Base-by-base conservation (phyloP, 306 rosid species). In the Pterocarpus macrocarpus region DNA sequence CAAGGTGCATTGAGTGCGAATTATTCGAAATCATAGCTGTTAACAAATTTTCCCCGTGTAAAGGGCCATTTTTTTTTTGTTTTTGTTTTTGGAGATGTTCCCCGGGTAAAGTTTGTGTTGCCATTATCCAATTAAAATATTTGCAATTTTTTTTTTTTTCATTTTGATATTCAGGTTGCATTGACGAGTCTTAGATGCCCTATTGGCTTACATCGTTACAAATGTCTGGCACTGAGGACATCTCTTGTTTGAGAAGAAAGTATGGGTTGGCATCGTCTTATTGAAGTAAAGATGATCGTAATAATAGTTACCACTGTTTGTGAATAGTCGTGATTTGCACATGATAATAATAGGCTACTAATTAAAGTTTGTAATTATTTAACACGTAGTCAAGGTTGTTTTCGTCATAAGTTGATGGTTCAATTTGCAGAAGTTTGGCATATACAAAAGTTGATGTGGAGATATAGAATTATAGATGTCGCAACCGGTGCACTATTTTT, bases 11-110 rank as follows among this genome's bases (percentile, higher is more conserved):
- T 56, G 84, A 75, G 84, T 59, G 81, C 57, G 32, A 69, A 75
- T 84, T 47, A 79, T 79, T 74, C 44, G 69, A 68, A 84, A 84
- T 84, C 69, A 74, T 79, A 59, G 86, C 76, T 45, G 55, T 39
- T 69, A 41, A 15, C 64, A 68, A 59, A 64, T 49, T 68, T 69
- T 74, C 66, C 64, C 33, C 63, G 41, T 53, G 47, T 43, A 43
- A 39, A 22, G 28, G 28, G 28, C 28, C 28, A n/a, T n/a, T n/a
- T n/a, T 22, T 22, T 22, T 22, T 22, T 22, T 22, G 1, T 22
- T 0, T 22, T n/a, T n/a, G n/a, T n/a, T n/a, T 22, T 22, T 22
- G 28, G 28, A 22, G 28, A 22, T 22, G 28, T 22, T 22, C 28
- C 28, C 28, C 28, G 28, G 0, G 53, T 44, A 56, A 49, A 49